Evolutionary conservation across 306 rosid genomes (phyloP).

Genomic region (Casuarina equisetifolia): DNA sequence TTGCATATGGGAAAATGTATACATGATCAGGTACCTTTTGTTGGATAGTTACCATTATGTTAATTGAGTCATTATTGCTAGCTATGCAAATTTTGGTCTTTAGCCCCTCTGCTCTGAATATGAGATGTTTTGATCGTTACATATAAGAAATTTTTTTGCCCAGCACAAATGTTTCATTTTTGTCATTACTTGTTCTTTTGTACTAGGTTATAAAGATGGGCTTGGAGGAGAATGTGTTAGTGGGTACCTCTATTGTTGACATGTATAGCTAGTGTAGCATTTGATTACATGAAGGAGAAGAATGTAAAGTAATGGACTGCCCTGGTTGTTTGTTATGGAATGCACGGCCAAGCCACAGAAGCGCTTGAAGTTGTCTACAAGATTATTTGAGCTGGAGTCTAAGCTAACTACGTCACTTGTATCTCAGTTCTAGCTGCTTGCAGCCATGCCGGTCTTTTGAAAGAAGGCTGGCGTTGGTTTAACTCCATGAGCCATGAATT

Average conservation of each 20-base stretch:
- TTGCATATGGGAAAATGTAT: constrained; percentile 71
- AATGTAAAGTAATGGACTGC: constrained; percentile 78
- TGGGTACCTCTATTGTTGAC: constrained; percentile 71
- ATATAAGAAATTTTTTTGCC: constrained; percentile 9
- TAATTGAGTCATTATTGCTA: constrained; percentile 11
- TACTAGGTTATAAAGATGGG: constrained; percentile 63
- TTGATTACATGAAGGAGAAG: constrained; percentile 63
- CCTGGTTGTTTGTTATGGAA: constrained; percentile 76
- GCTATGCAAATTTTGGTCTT: constrained; percentile 1
- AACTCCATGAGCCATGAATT: constrained; percentile 55
- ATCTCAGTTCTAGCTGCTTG: constrained; percentile 73
- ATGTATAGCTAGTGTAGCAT: constrained; percentile 77
- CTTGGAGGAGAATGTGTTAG: constrained; percentile 59
- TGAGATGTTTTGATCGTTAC: not conserved
- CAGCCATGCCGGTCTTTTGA: constrained; percentile 71
- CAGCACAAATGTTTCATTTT: constrained; percentile 13
- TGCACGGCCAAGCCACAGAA: constrained; percentile 68
- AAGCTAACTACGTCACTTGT: constrained; percentile 65
- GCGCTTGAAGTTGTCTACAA: constrained; percentile 57
- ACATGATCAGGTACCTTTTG: constrained; percentile 62
- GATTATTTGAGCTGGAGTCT: constrained; percentile 53
- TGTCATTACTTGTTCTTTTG: constrained; percentile 16
- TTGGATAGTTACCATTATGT: constrained; percentile 2
- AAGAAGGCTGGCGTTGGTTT: constrained; percentile 84
- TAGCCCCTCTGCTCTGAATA: not conserved